Base-by-base conservation (phyloP, 2,329 filamentous ascomycete genomes). In the Xylariaceae sp. region DNA sequence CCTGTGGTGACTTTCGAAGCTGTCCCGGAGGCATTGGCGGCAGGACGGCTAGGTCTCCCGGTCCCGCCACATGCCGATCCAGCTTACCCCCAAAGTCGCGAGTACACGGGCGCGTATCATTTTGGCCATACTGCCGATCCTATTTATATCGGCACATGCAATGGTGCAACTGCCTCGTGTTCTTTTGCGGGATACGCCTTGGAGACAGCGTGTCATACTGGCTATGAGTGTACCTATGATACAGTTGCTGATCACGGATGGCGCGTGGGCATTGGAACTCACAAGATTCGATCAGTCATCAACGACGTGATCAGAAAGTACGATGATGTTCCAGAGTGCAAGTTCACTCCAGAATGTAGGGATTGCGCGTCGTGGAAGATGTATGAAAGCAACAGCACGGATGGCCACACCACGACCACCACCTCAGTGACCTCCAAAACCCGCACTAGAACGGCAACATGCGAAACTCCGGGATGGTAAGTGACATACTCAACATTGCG, bases 121-220 rank as follows among this genome's bases (percentile, higher is more conserved):
- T 92, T 96, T 66, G 94, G 94, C 4, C 91, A 97, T 63, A 97
- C 90, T 0, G 94, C 94, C 1, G 94, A 99, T 68, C 94, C 94
- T 0, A 85, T 99, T 32, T 99, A 86, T 63, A 91, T 96, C 73
- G 94, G 94, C 31, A 89, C 86, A 1, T 97, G 94, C 71, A 96
- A 96, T 62, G 89, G 88, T 31, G 89, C 89, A 2, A 90, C 89
- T 2, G 91, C 92, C 2, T 84, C 86, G 11, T 97, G 94, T 68
- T 94, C 91, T 0, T 84, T 95, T 62, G 92, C 85, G 1, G 94
- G 94, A 0, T 99, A 97, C 66, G 91, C 94, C 1, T 80, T 99
- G 76, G 90, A 99, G 69, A 87, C 90, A 11, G 78, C 85, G n/a
- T 99, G 94, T 60, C 94, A 97, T 62, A 87, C 89, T 0, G 94